Base-by-base conservation (phyloP, 805 yeast species). In the Wickerhamiella bombiphila region DNA sequence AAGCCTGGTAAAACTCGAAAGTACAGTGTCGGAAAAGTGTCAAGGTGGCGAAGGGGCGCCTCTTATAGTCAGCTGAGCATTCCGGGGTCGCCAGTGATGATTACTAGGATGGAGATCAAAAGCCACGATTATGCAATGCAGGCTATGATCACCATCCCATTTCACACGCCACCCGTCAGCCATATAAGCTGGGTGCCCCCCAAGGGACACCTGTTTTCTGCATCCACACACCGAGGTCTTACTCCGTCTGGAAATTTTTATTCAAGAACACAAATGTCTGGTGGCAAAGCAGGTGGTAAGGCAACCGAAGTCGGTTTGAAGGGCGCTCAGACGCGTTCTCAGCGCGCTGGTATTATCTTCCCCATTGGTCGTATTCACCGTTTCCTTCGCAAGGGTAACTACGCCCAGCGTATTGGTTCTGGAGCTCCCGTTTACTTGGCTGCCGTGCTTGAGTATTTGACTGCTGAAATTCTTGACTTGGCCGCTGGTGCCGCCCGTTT, bases 351-450 rank as follows among this genome's bases (percentile, higher is more conserved):
- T 41, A 44, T 51, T 32, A 43, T 45, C 38, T 91, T 91, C 66
- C 99, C 99, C 36, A 97, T 93, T 28, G 99, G 99, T 43, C 83
- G 99, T 77, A 85, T 91, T 52, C 88, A 91, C 73, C 76, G 98
- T 68, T 88, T 85, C 59, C 69, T 91, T 61, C 88, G 86, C 68
- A 77, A 70, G 60, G 81, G 79, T 47, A 82, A 81, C 63, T 73
- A 70, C 55, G 70, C 72, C 47, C 57, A 50, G 53, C 65, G 94
- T 60, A 93, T 83, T 35, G 94, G 94, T 42, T 72, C 80, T 59
- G 63, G 78, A 59, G 77, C 95, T 31, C 97, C 99, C 35, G 88
- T 88, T 46, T 88, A 88, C 61, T 69, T 88, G 48, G 86, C 96
- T 40, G 94, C 96, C 16, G 97, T 88, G 32, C 72, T 88, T 49